Conservation (phyloP, 208 protist species). For the Leptomonas pyrrhocoris region DNA sequence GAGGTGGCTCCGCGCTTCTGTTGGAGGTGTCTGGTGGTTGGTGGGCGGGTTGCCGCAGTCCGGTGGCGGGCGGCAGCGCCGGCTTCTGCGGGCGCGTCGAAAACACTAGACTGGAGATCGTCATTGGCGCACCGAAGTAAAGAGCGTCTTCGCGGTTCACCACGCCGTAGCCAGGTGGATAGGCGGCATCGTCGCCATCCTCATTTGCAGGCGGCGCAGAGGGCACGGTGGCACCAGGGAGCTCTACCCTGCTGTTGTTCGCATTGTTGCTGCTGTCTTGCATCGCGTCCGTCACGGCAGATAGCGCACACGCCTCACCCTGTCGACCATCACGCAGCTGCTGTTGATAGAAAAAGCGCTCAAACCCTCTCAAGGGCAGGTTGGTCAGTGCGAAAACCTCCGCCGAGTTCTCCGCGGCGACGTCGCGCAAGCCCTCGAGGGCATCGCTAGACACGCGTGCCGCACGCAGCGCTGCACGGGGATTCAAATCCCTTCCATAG, state of each 20-base stretch:
- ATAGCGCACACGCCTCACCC: not conserved
- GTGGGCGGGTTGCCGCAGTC: not conserved
- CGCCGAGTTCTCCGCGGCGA: constrained; percentile 38
- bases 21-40: not conserved
- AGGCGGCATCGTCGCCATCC: not conserved
- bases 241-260: not conserved
- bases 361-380: constrained; percentile 45
- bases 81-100: not conserved
- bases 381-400: constrained; percentile 42
- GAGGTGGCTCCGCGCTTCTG: not conserved
- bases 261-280: not conserved
- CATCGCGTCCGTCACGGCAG: not conserved
- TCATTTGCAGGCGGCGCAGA: not conserved
- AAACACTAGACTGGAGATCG: constrained; percentile 2
- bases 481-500: constrained; percentile 33
- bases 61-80: not conserved
- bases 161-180: constrained; percentile 4
- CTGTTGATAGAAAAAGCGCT: constrained; percentile 61
- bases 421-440: constrained; percentile 27
- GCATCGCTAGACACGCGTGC: constrained; percentile 32
- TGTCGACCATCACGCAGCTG: constrained; percentile 35
- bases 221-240: not conserved
- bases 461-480: constrained; percentile 19
- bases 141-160: constrained; percentile 15
- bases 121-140: constrained; percentile 29